Evolutionary conservation across 2,329 filamentous ascomycete species (phyloP), one percentile per base, ranked within the genome.

Genomic region (Phialophora tarda): DNA sequence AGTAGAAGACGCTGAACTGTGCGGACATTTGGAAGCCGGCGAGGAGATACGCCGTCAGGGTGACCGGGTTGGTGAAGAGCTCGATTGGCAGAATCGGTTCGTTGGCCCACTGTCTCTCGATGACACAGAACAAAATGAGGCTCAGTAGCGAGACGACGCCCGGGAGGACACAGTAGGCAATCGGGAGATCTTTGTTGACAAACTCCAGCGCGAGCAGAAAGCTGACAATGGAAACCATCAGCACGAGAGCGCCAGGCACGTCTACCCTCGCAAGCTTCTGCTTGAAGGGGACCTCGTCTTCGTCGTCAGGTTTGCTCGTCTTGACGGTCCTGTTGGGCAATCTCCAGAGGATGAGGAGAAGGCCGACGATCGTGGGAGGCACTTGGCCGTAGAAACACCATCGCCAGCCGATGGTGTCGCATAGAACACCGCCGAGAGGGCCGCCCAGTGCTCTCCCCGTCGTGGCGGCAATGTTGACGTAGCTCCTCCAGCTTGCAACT

Each of bases 401-500:
- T 75, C 88, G 79, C 88, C 88, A 91, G 17, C 88, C 88, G 12
- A 90, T 81, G 0, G 83, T 82, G 69, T 90, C 86, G 0, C 86
- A 84, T 1, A 90, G 75, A 72, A 81, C 85, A 1, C 88, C 88
- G 0, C 88, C 88, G 0, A 89, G 63, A 0, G 84, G 82, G 1
- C 84, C 84, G 34, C 85, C 85, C 24, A 82, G 75, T 64, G 80
- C 82, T 11, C 82, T 77, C 11, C 83, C 83, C 0, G 81, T 78
- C 0, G 83, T 85, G 68, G 80, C 79, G 17, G 81, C 75, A 14
- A 85, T 77, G 62, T 85, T 85, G 51, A 85, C 79, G 73, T 85
- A 85, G 30, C 81, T 79, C 53, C 84, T 75, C 77, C 81, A 82
- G 0, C 75, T 75, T 0, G 83, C 84, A 0, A 85, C 77, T 21